Evolutionary conservation across 495 filamentous ascomycete species (phyloP).

Genomic region (Penicillium desertorum): DNA sequence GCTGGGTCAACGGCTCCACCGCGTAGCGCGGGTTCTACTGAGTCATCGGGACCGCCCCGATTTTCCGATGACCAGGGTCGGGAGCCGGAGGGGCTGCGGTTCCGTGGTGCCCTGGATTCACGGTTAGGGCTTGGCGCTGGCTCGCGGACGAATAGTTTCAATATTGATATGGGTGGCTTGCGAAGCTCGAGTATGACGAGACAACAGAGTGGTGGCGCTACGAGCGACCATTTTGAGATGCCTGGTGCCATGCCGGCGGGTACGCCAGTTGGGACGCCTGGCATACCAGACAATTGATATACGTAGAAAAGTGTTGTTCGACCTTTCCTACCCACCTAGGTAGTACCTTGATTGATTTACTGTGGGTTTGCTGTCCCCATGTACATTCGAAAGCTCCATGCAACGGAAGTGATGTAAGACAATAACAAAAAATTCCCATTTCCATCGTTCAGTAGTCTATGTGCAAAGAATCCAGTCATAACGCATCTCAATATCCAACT

Average conservation of each 20-base stretch:
- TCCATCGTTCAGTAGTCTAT: slow-evolving; percentile 7
- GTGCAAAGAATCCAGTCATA: slow-evolving; percentile 21
- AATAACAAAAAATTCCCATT: neutral
- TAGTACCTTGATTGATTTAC: neutral
- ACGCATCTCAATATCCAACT: slow-evolving; percentile 17
- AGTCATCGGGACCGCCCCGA: slow-evolving; percentile 27
- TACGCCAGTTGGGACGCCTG: slow-evolving; percentile 11
- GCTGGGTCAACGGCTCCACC: slow-evolving; percentile 42
- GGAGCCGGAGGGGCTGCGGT: slow-evolving; percentile 39
- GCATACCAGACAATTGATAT: slow-evolving; percentile 1
- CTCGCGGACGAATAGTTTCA: slow-evolving; percentile 42
- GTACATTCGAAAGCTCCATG: slow-evolving; percentile 1
- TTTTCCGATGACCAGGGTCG: slow-evolving; percentile 24
- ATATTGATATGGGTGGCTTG: slow-evolving; percentile 38
- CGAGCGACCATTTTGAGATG: slow-evolving; percentile 38
- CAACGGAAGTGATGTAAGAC: neutral
- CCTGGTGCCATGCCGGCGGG: slow-evolving; percentile 35
- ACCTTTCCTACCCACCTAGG: neutral
- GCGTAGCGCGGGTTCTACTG: slow-evolving; percentile 35
- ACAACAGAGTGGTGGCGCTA: slow-evolving; percentile 33
- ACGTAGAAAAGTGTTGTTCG: neutral
- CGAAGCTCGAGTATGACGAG: slow-evolving; percentile 39
- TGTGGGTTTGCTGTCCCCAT: neutral
- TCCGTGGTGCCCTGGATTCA: slow-evolving; percentile 33
- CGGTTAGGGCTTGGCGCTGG: slow-evolving; percentile 37